Percentiles rank a stretch among this genome's conserved stretches.
These are phyloP conservation scores for Venturiaceae sp. DNA, from an alignment of 2,329 filamentous ascomycete species.

Conservation along the genomic window DNA sequence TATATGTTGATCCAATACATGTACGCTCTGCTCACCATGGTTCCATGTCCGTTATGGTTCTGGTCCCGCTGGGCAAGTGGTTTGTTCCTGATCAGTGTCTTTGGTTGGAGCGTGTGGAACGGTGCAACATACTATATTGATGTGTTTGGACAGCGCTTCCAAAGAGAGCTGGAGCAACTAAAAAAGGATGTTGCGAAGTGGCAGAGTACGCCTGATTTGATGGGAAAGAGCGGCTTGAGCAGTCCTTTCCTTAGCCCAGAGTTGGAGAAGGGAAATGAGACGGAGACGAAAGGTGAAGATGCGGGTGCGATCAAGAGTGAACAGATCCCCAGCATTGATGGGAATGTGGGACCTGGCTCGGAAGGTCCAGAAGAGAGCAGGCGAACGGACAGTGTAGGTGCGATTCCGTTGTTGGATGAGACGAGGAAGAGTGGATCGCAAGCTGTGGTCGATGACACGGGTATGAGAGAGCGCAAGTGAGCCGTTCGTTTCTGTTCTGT, in stretches of 20 bases:
- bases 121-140: constrained; percentile 98
- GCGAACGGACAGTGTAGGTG: constrained; percentile 33
- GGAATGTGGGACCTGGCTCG: not conserved
- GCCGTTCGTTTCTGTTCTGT: not conserved
- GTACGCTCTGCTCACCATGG: constrained; percentile 87
- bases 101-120: constrained; percentile 92
- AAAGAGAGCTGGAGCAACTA: constrained; percentile 87
- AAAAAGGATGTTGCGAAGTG: constrained; percentile 83
- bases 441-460: constrained; percentile 11
- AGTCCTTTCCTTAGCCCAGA: not conserved
- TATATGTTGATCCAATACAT: constrained; percentile 95
- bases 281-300: not conserved
- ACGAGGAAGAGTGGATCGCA: not conserved
- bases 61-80: constrained; percentile 74
- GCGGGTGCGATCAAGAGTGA: not conserved
- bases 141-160: constrained; percentile 91
- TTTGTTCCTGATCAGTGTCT: constrained; percentile 69
- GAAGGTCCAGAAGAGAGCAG: not conserved
- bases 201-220: constrained; percentile 45
- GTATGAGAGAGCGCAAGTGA: constrained; percentile 7
- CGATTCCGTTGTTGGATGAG: constrained; percentile 38
- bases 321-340: not conserved
- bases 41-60: constrained; percentile 93
- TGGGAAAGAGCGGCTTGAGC: not conserved
- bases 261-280: not conserved